Base-by-base conservation (phyloP, 345 rosid genomes). In the Populus alba region DNA sequence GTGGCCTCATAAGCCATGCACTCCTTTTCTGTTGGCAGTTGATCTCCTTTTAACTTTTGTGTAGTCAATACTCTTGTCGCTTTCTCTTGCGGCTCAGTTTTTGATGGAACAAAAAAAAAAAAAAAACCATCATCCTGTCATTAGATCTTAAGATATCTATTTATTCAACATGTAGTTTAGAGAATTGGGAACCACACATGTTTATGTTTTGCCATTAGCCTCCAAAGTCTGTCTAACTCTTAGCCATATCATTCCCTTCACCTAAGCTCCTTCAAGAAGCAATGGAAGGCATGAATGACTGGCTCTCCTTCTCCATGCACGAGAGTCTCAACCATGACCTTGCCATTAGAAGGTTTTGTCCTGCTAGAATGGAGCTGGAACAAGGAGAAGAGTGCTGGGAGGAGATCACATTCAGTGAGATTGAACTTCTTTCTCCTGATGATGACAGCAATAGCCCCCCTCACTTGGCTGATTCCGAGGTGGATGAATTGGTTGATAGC, bases 281-380 rank as follows among this genome's bases (percentile, higher is more conserved):
- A 73, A 83, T 85, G 90, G 87, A 89, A 72, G 82, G 75, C 66
- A 75, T 84, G 72, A 78, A 85, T 68, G 87, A 74, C 8, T 78
- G 84, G 67, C 82, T 82, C 66, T 73, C 81, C 75, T 85, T 77
- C 78, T 80, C 91, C 71, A 17, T 76, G 38, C 47, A 79, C 29
- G 89, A 88, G 55, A 75, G 75, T 80, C 77, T 81, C 76, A 79
- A 86, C 84, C 89, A 85, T 16, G 92, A 91, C 47, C 83, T 83
- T 73, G 92, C 94, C 79, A 85, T 91, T 20, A 63, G 91, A 81
- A 85, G 87, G 80, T 91, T 91, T 65, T 89, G 94, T 66, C 90
- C 91, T 8, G 94, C 88, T 68, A 74, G 94, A 82, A 41, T 84
- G 63, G 87, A 87, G 85, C 86, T 82, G 49, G 90, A 87, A 31